These are phyloP conservation scores for Fusarium setosum DNA, from an alignment of 2,329 filamentous ascomycete species.

Conservation along the genomic window DNA sequence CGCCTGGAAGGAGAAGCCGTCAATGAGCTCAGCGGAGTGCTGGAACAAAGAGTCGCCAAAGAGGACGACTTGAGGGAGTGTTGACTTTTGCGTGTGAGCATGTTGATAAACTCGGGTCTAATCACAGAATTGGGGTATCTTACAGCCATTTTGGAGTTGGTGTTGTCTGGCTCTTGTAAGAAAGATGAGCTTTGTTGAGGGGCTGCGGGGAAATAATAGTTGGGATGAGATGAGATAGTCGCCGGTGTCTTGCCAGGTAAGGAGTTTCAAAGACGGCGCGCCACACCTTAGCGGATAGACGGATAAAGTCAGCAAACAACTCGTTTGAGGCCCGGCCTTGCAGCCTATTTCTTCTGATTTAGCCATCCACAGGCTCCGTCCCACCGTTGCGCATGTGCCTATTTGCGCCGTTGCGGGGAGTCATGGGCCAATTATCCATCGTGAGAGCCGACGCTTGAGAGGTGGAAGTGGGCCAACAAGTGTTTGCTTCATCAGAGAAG, in stretches of 20 bases:
- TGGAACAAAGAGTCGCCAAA: conserved; percentile 94
- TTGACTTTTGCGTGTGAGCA: conserved; percentile 48
- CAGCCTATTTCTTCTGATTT: conserved; percentile 20
- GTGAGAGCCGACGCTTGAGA: background rate
- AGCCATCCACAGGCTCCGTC: conserved; percentile 18
- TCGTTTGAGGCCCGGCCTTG: conserved; percentile 3
- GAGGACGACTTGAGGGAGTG: conserved; percentile 81
- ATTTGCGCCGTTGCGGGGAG: conserved; percentile 30
- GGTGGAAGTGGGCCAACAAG: conserved; percentile 12
- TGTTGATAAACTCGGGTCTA: background rate
- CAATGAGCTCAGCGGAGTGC: conserved; percentile 66
- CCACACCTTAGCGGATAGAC: conserved; percentile 11
- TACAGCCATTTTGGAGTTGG: conserved; percentile 34
- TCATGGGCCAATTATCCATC: conserved; percentile 35
- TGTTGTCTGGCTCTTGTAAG: background rate
- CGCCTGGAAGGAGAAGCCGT: conserved; percentile 80
- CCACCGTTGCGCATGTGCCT: conserved; percentile 28
- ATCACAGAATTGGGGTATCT: conserved; percentile 13
- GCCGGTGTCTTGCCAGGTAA: background rate
- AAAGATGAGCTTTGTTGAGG: background rate
- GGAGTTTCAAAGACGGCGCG: conserved; percentile 3
- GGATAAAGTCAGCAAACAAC: conserved; percentile 16
- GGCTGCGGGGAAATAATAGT: conserved; percentile 10
- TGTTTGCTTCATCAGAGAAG: background rate
- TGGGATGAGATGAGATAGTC: background rate